Conservation (phyloP, 345 rosid genomes). For the Pugionium cornutum region DNA sequence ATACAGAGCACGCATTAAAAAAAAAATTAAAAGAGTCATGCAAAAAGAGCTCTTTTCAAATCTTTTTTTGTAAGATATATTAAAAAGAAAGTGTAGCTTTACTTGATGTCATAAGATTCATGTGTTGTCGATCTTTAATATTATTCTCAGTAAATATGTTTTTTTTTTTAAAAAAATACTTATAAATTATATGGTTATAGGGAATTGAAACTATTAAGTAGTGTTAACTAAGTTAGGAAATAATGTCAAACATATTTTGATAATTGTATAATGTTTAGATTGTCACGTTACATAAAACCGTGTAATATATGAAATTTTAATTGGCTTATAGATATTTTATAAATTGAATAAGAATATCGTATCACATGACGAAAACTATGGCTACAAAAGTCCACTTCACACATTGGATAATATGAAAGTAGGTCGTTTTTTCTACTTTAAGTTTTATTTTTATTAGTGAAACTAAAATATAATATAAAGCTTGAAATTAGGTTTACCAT, state of each 20-base stretch:
- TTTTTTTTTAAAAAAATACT: neutral
- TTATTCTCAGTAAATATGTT: neutral
- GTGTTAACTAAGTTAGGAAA: no score
- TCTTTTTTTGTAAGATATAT: conserved; percentile 22
- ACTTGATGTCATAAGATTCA: conserved; percentile 34
- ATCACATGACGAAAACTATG: conserved; percentile 38
- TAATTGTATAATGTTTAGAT: no score
- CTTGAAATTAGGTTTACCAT: conserved; percentile 40
- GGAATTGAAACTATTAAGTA: no score
- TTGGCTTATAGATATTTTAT: no score
- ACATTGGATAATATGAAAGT: conserved; percentile 20
- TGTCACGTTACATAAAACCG: no score
- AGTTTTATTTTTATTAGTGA: conserved; percentile 22
- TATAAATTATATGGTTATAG: neutral
- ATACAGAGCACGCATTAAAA: conserved; percentile 6
- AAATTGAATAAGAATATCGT: neutral
- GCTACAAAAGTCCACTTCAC: conserved; percentile 26
- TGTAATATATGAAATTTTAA: no score
- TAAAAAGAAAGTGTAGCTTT: conserved; percentile 11
- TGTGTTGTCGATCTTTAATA: conserved; percentile 26
- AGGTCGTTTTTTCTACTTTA: conserved; percentile 29
- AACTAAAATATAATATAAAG: conserved; percentile 7
- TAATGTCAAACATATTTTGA: no score
- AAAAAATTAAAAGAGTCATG: conserved; percentile 26
- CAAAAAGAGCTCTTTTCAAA: conserved; percentile 27